Evolutionary conservation across 192 early-diverging fungal species (phyloP).

Genomic region (Mortierella antarctica): DNA sequence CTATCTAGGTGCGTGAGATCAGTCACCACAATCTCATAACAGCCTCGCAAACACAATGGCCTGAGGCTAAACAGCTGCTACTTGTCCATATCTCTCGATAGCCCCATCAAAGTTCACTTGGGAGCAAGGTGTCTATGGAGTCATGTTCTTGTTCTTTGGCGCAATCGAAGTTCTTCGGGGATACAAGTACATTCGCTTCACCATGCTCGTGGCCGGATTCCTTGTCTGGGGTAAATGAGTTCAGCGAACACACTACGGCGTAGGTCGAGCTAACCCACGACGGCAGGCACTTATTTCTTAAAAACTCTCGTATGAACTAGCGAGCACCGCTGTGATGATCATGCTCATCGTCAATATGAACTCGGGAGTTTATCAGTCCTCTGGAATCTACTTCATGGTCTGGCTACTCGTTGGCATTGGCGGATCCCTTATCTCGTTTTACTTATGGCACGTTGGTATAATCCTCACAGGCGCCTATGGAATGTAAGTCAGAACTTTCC

Average conservation of each 20-base stretch:
- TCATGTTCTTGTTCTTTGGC: slow-evolving; percentile 48
- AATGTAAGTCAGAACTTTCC: slow-evolving; percentile 5
- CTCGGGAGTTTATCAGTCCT: slow-evolving; percentile 22
- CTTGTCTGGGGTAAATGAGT: slow-evolving; percentile 48
- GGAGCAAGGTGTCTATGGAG: slow-evolving; percentile 49
- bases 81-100: background rate
- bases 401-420: slow-evolving; percentile 47
- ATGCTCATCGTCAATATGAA: slow-evolving; percentile 42
- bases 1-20: slow-evolving; percentile 17
- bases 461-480: slow-evolving; percentile 53
- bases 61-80: background rate
- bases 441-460: slow-evolving; percentile 54
- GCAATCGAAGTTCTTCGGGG: slow-evolving; percentile 49
- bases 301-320: slow-evolving; percentile 9
- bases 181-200: slow-evolving; percentile 58
- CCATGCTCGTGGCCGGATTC: slow-evolving; percentile 53
- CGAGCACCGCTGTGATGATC: slow-evolving; percentile 54
- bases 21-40: background rate
- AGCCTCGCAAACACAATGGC: too few relatives aligned
- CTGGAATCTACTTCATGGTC: slow-evolving; percentile 42
- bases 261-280: background rate
- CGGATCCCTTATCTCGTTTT: slow-evolving; percentile 43
- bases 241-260: background rate
- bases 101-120: slow-evolving; percentile 46
- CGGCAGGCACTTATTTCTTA: background rate